phyloP scores from a whole-genome alignment of 2,329 filamentous ascomycete genomes.

The Graphilbum sp. region DNA sequence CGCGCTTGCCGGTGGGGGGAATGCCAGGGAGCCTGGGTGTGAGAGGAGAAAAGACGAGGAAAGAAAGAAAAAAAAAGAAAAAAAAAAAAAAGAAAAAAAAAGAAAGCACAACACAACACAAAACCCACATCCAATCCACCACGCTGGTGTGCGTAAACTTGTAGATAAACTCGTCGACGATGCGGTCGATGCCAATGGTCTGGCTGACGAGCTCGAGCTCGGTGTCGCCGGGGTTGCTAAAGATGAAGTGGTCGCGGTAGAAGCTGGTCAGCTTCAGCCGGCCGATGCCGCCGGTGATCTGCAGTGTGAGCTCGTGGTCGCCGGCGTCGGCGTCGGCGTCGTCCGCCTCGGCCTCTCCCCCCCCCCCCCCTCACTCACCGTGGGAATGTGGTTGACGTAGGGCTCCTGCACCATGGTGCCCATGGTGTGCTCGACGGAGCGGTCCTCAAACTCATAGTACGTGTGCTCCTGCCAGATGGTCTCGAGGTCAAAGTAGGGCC shows the following conservation, averaged over 20 bases:
- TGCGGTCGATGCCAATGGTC: slow-evolving; percentile 53
- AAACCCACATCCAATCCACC: slow-evolving; percentile 53
- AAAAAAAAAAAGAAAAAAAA: no score
- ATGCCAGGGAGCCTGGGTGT: slow-evolving; percentile 35
- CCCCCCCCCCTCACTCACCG: slow-evolving; percentile 24
- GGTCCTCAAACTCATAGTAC: slow-evolving; percentile 50
- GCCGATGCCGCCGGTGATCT: slow-evolving; percentile 49
- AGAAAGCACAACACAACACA: no score
- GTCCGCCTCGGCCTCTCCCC: no score
- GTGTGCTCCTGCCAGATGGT: slow-evolving; percentile 68
- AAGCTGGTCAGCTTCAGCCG: slow-evolving; percentile 46
- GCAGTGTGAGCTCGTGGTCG: no score
- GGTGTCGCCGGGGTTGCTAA: slow-evolving; percentile 52
- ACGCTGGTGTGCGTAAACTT: slow-evolving; percentile 43
- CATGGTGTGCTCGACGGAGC: slow-evolving; percentile 59
- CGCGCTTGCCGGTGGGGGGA: slow-evolving; percentile 33
- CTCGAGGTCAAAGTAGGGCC: slow-evolving; percentile 59
- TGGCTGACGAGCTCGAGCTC: slow-evolving; percentile 53
- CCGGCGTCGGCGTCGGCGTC: no score
- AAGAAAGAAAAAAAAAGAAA: not conserved
- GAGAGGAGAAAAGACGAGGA: not conserved
- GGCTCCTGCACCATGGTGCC: slow-evolving; percentile 66
- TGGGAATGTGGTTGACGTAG: slow-evolving; percentile 65
- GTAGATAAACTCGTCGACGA: slow-evolving; percentile 56
- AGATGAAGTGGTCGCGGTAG: slow-evolving; percentile 60